These are phyloP conservation scores for Gossypium longicalyx DNA, from an alignment of 345 rosid species.

Conservation along the genomic window DNA sequence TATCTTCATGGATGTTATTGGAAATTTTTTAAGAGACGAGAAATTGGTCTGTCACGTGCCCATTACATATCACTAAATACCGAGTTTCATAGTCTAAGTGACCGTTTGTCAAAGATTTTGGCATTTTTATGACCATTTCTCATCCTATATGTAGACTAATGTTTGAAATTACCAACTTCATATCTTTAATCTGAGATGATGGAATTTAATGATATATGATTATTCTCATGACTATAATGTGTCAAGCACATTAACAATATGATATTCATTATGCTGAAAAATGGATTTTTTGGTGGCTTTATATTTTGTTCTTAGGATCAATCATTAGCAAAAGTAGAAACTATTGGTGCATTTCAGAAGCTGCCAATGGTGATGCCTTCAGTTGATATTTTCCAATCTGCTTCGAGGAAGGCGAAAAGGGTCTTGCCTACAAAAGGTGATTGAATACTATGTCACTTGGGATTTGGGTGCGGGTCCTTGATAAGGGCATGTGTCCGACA, in stretches of 20 bases:
- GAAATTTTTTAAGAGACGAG: background rate
- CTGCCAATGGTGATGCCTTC: constrained; percentile 97
- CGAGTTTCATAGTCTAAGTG: background rate
- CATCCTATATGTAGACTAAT: background rate
- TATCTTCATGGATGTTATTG: background rate
- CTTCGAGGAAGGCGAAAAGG: constrained; percentile 68
- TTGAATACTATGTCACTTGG: constrained; percentile 3
- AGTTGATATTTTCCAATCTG: constrained; percentile 65
- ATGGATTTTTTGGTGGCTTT: background rate
- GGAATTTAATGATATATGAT: background rate
- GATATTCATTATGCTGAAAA: background rate
- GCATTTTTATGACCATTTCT: background rate
- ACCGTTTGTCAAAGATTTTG: background rate
- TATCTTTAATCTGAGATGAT: background rate
- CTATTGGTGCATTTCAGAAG: constrained; percentile 87
- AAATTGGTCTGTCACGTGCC: background rate
- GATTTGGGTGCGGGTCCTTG: background rate
- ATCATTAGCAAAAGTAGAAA: constrained; percentile 29
- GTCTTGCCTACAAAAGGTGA: constrained; percentile 79
- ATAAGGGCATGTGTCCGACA: background rate
- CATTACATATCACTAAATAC: background rate
- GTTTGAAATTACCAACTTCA: background rate
- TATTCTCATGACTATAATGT: background rate
- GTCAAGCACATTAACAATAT: background rate
- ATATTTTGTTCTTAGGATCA: constrained; percentile 38